phyloP scores from a whole-genome alignment of 345 rosid species.

The Populus ilicifolia region DNA sequence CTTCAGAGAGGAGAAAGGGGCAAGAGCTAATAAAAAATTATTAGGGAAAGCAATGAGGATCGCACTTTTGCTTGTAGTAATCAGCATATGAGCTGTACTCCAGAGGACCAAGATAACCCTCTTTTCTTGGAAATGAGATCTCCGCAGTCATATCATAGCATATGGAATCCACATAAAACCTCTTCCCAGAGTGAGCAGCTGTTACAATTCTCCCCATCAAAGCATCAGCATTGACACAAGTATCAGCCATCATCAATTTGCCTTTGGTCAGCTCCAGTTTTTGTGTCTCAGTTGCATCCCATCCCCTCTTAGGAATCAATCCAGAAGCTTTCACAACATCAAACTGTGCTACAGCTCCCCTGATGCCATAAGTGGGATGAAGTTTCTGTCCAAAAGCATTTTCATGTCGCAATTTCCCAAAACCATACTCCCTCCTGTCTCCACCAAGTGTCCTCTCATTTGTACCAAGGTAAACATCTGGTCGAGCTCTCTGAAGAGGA shows the following conservation, averaged over 20 bases:
- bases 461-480: slow-evolving; percentile 97
- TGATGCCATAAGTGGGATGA: slow-evolving; percentile 96
- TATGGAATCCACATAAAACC: slow-evolving; percentile 91
- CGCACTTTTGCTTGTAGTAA: slow-evolving; percentile 93
- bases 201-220: slow-evolving; percentile 85
- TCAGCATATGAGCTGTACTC: slow-evolving; percentile 93
- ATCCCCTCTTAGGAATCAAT: slow-evolving; percentile 62
- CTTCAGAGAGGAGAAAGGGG: background rate
- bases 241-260: slow-evolving; percentile 85
- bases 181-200: slow-evolving; percentile 98
- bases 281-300: slow-evolving; percentile 46
- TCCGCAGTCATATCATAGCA: slow-evolving; percentile 87
- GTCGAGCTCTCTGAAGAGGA: slow-evolving; percentile 97
- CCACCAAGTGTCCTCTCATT: slow-evolving; percentile 98
- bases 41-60: background rate
- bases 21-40: background rate
- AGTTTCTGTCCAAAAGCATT: slow-evolving; percentile 79
- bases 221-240: slow-evolving; percentile 44
- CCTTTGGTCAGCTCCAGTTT: slow-evolving; percentile 40
- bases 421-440: slow-evolving; percentile 96
- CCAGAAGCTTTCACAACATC: slow-evolving; percentile 95
- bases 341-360: slow-evolving; percentile 96
- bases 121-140: slow-evolving; percentile 94
- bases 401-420: slow-evolving; percentile 89
- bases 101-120: slow-evolving; percentile 96